A percentile compares a stretch with the other conserved stretches of the same genome.
Conservation (phyloP, 2,329 filamentous ascomycete species). For the Talaromyces sp. region DNA sequence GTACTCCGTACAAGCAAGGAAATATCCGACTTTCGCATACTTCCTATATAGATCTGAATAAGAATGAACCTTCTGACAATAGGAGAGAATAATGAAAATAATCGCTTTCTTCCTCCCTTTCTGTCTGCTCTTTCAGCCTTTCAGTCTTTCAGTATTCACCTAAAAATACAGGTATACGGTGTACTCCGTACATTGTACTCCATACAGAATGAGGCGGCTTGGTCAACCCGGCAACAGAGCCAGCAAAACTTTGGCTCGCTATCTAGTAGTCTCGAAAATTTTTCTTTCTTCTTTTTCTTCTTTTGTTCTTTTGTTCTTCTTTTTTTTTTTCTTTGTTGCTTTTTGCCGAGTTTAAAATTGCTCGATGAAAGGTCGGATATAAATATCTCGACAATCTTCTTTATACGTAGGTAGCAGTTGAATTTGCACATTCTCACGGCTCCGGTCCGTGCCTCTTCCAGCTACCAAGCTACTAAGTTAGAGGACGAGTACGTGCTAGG, state of each 20-base stretch:
- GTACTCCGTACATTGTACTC: conserved; percentile 1
- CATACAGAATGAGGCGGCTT: conserved; percentile 10
- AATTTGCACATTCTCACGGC: not conserved
- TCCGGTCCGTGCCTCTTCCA: not conserved
- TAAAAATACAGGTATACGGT: conserved; percentile 7
- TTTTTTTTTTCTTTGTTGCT: not conserved
- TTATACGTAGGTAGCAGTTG: no score
- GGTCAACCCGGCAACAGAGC: conserved; percentile 19
- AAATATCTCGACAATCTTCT: no score
- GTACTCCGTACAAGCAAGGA: conserved; percentile 6
- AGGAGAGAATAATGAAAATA: no score
- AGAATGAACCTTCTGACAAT: not conserved
- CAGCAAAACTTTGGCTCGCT: conserved; percentile 7
- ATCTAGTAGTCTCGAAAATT: conserved; percentile 10
- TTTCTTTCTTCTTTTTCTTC: conserved; percentile 7
- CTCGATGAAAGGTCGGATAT: not conserved
- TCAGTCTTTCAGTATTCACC: not conserved
- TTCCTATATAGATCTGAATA: conserved; percentile 2
- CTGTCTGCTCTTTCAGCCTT: not conserved
- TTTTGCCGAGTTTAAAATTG: not conserved
- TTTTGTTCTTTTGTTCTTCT: not conserved
- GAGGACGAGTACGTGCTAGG: not conserved
- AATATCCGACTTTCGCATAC: not conserved
- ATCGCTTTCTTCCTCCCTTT: not conserved
- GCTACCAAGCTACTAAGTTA: not conserved